A percentile compares a stretch with the other conserved stretches of the same genome.
These are phyloP conservation scores for Myxozyma kluyveri DNA, from an alignment of 805 yeast species.

Conservation along the genomic window DNA sequence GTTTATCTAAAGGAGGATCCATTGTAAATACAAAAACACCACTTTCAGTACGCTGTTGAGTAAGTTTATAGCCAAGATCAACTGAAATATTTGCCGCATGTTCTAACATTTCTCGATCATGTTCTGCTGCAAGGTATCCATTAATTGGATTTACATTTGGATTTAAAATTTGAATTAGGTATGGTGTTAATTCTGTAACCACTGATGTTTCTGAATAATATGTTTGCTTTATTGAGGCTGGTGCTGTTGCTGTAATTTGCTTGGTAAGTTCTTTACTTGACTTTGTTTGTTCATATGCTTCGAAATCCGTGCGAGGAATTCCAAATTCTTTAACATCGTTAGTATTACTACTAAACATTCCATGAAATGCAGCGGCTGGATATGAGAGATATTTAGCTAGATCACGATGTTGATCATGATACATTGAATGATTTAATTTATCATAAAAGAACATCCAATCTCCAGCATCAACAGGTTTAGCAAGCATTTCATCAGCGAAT, in stretches of 20 bases:
- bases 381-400: slow-evolving; percentile 54
- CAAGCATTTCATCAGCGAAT: slow-evolving; percentile 61
- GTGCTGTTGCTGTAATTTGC: slow-evolving; percentile 31
- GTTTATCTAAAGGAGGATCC: slow-evolving; percentile 40
- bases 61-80: slow-evolving; percentile 30
- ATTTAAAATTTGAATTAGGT: slow-evolving; percentile 31
- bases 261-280: slow-evolving; percentile 37
- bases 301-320: slow-evolving; percentile 22
- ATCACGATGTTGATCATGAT: slow-evolving; percentile 47
- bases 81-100: slow-evolving; percentile 32
- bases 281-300: slow-evolving; percentile 34
- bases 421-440: slow-evolving; percentile 43
- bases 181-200: slow-evolving; percentile 38
- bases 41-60: slow-evolving; percentile 34
- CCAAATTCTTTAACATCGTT: slow-evolving; percentile 30
- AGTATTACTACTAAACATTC: slow-evolving; percentile 46
- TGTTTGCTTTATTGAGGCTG: slow-evolving; percentile 20
- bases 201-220: slow-evolving; percentile 19
- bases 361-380: slow-evolving; percentile 61
- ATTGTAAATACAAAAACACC: slow-evolving; percentile 35
- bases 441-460: slow-evolving; percentile 82
- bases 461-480: slow-evolving; percentile 57
- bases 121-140: slow-evolving; percentile 9
- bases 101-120: slow-evolving; percentile 4
- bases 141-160: slow-evolving; percentile 32